These are phyloP conservation scores for Pichia sp. DNA, from an alignment of 1,139 yeast species.

Conservation along the genomic window DNA sequence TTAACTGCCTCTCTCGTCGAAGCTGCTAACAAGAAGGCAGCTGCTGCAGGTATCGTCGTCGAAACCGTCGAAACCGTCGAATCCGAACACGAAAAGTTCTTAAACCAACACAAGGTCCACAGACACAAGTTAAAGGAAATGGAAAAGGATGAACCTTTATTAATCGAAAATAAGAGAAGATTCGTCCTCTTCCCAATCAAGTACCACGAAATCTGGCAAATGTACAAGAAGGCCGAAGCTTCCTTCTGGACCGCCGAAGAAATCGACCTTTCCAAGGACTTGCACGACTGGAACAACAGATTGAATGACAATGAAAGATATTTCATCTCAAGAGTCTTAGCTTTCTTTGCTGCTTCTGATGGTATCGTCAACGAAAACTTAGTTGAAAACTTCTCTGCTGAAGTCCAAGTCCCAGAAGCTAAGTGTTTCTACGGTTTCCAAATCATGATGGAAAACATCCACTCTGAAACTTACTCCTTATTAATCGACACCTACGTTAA, in stretches of 20 bases:
- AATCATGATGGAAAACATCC: conserved; percentile 99
- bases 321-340: conserved; percentile 88
- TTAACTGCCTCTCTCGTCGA: conserved; percentile 27
- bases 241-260: conserved; percentile 99
- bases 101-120: conserved; percentile 60
- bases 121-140: conserved; percentile 69
- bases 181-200: conserved; percentile 96
- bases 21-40: conserved; percentile 32
- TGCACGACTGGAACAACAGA: conserved; percentile 83
- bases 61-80: conserved; percentile 16
- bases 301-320: conserved; percentile 87
- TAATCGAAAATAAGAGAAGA: conserved; percentile 82
- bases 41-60: conserved; percentile 24
- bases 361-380: conserved; percentile 97
- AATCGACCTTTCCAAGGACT: conserved; percentile 91
- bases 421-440: conserved; percentile 99
- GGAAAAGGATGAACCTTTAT: conserved; percentile 88
- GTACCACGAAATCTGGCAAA: conserved; percentile 98
- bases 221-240: conserved; percentile 98
- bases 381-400: conserved; percentile 95
- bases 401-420: conserved; percentile 97
- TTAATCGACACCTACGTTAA: conserved; percentile 93
- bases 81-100: conserved; percentile 50
- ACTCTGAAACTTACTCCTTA: conserved; percentile 94
- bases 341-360: conserved; percentile 98